A percentile compares a stretch with the other conserved stretches of the same genome.
Conservation (phyloP, 495 filamentous ascomycete genomes). For the Extremus antarcticus region DNA sequence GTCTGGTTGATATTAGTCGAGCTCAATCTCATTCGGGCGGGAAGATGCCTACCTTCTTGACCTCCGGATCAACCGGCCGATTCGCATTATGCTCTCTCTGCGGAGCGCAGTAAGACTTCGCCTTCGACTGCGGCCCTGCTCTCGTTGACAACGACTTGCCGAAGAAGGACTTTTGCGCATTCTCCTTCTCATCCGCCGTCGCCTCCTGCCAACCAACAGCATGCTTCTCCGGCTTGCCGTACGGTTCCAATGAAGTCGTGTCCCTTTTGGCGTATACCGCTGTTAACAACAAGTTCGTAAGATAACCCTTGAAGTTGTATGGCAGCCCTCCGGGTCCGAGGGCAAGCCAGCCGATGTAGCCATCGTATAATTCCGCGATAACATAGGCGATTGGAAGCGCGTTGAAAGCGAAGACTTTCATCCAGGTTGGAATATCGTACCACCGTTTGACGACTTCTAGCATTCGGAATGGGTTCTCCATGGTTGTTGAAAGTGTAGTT, state of each 20-base stretch:
- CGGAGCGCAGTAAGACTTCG: not conserved
- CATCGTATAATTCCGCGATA: constrained; percentile 26
- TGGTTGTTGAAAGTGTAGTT: too few species aligned
- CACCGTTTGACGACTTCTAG: too few species aligned
- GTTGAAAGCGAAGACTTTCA: not conserved
- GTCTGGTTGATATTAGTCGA: not conserved
- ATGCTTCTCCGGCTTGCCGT: not conserved
- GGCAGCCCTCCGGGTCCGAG: constrained; percentile 74
- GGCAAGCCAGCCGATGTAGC: constrained; percentile 63
- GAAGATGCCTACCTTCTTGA: not conserved
- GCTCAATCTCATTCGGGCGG: not conserved
- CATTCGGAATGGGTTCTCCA: too few species aligned
- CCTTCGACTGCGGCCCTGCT: not conserved
- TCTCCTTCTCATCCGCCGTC: not conserved
- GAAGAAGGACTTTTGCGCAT: not conserved
- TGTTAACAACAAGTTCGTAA: constrained; percentile 27
- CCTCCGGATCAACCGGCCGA: not conserved
- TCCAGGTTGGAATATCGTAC: not conserved
- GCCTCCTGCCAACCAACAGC: not conserved
- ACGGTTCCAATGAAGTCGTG: not conserved
- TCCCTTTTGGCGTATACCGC: constrained; percentile 28
- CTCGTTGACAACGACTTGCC: not conserved
- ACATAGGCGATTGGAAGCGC: not conserved
- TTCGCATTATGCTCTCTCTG: not conserved
- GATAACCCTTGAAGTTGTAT: constrained; percentile 57